Evolutionary conservation across 2,329 filamentous ascomycete genomes (phyloP), one percentile per base, ranked within the genome.

Genomic region (Paracoccidioides lutzii): DNA sequence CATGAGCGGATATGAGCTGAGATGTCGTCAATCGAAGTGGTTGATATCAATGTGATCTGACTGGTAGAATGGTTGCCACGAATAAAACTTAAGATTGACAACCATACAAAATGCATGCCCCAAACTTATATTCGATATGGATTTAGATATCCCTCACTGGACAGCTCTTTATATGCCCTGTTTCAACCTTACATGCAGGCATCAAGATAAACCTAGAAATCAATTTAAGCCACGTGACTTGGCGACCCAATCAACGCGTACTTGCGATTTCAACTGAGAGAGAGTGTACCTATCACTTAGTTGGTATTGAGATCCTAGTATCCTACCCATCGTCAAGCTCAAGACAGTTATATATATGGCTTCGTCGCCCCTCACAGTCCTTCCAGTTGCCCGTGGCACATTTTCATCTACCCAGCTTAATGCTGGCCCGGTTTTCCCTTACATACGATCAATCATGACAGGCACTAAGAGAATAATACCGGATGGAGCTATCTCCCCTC

Each of bases 401-500:
- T 9, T 52, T 38, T 42, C 22, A 41, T 12, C 14, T 32, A 8
- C 22, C 6, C 38, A 52, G 3, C 3, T 42, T 9, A 30, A 30
- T 32, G 3, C 38, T 5, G 7, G 14, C 49, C 15, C 33, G 9
- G 8, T 40, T 3, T 12, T 28, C 37, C n/a, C 33, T 28, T n/a
- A 12, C 7, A 12, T 41, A 14, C 33, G 49, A 41, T 33, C 9
- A 10, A 32, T 41, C 22, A 55, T 55, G 46, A 42, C 53, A 35
- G 52, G 55, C 12, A 52, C 41, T 5, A 59, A 58, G 38, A 53
- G 57, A n/a, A 15, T 51, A 10, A 48, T 43, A 28, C 33, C 50
- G 3, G 44, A 54, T 14, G 44, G 46, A 12, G 66, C 73, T 52
- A 75, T 83, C 46, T 83, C 81, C 55, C 81, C 81, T 46, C 81